Evolutionary conservation across 2,329 filamentous ascomycete genomes (phyloP).

Genomic region (Cadophora gregata): DNA sequence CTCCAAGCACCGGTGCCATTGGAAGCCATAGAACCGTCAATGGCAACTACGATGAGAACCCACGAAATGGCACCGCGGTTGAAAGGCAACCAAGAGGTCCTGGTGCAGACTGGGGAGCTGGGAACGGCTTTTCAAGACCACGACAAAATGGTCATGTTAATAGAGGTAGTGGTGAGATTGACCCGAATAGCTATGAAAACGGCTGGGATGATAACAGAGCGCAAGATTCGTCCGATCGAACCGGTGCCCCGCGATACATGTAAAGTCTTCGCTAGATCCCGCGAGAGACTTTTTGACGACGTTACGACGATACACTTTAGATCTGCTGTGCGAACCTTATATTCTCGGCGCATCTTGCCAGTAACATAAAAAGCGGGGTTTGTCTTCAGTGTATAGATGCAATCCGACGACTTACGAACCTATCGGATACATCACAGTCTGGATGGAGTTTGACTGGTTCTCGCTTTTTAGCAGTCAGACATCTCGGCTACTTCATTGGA

Average conservation of each 20-base stretch:
- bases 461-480: conserved; percentile 23
- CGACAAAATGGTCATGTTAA: conserved; percentile 66
- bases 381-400: conserved; percentile 31
- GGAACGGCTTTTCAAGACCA: conserved; percentile 58
- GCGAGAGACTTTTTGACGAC: conserved; percentile 37
- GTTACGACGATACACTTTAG: conserved; percentile 40
- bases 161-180: conserved; percentile 59
- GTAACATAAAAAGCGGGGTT: conserved; percentile 30
- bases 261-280: conserved; percentile 30
- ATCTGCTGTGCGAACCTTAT: conserved; percentile 29
- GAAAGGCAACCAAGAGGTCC: conserved; percentile 70
- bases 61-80: conserved; percentile 44
- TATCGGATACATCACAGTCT: conserved; percentile 27
- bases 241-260: conserved; percentile 36
- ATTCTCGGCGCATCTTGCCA: conserved; percentile 27
- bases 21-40: conserved; percentile 66
- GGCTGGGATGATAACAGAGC: conserved; percentile 41
- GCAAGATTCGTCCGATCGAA: conserved; percentile 44
- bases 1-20: conserved; percentile 60
- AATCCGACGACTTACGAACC: conserved; percentile 28
- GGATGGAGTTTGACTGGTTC: conserved; percentile 29
- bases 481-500: conserved; percentile 23
- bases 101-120: conserved; percentile 59
- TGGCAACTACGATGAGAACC: conserved; percentile 39
- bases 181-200: conserved; percentile 33